Percentiles rank a stretch among this genome's conserved stretches.
phyloP scores from a whole-genome alignment of 2,329 filamentous ascomycete genomes.

The Didymella keratinophila region DNA sequence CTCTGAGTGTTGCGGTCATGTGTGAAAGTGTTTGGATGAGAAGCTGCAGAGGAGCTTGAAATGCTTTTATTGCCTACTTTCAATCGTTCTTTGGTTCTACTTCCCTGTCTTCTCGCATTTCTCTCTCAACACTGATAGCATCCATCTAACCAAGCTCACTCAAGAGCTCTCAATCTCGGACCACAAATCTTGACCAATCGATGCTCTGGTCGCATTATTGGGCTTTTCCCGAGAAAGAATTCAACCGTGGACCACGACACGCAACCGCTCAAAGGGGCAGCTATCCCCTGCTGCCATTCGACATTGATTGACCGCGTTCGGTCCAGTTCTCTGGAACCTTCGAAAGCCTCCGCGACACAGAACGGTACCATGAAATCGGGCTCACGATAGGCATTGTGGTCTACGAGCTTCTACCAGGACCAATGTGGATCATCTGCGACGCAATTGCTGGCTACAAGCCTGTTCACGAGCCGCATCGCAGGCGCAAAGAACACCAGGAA shows the following conservation, averaged over 20 bases:
- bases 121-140: background rate
- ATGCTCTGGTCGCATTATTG: background rate
- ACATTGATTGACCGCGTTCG: background rate
- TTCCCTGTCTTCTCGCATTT: background rate
- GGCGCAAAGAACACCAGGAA: too few species aligned
- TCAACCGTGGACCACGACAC: background rate
- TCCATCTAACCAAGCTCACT: background rate
- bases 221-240: background rate
- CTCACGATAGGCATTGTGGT: background rate
- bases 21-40: background rate
- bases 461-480: too few species aligned
- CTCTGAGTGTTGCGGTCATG: background rate
- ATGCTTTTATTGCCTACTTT: background rate
- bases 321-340: background rate
- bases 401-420: background rate
- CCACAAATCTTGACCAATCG: background rate
- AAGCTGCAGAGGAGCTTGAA: background rate
- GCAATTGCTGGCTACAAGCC: background rate
- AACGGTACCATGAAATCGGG: background rate
- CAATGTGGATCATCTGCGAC: background rate
- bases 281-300: background rate
- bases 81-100: background rate
- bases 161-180: background rate
- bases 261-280: background rate
- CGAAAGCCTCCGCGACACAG: background rate